Percentiles rank a stretch among this genome's conserved stretches.
Conservation (phyloP, 1,139 yeast species). For the Yamadazyma triangularis region DNA sequence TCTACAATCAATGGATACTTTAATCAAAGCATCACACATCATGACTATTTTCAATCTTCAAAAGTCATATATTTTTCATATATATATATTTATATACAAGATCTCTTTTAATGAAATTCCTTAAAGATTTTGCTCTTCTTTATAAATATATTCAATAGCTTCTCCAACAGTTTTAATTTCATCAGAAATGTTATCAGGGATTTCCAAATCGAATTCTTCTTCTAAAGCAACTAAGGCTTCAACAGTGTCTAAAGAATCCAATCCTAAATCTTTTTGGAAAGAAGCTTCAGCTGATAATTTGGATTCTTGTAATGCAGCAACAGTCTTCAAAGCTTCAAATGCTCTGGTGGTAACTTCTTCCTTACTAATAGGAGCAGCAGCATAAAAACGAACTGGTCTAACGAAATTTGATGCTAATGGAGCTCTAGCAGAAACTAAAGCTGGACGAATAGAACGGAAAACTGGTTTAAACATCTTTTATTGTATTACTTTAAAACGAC, state of each 20-base stretch:
- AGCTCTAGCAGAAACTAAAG: conserved; percentile 19
- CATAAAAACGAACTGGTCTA: conserved; percentile 42
- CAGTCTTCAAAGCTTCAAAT: conserved; percentile 48
- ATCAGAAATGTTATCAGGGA: conserved; percentile 65
- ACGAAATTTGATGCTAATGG: conserved; percentile 20
- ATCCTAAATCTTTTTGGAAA: conserved; percentile 60
- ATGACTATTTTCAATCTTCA: no score
- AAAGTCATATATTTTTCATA: no score
- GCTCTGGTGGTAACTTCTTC: conserved; percentile 47
- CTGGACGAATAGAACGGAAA: conserved; percentile 31
- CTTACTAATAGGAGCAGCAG: conserved; percentile 43
- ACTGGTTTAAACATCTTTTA: conserved; percentile 25
- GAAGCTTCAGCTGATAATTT: conserved; percentile 42
- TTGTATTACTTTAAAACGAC: neutral
- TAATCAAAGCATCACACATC: no score
- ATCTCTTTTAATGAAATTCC: no score
- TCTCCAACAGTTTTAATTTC: conserved; percentile 67
- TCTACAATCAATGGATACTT: no score
- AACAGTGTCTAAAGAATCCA: conserved; percentile 67
- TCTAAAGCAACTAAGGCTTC: conserved; percentile 70
- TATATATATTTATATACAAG: conserved; percentile 6
- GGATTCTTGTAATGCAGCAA: conserved; percentile 48
- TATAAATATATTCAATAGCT: conserved; percentile 56
- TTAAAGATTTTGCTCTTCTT: conserved; percentile 45
- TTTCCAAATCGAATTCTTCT: conserved; percentile 68